A percentile compares a stretch with the other conserved stretches of the same genome.
Evolutionary conservation across 2,329 filamentous ascomycete genomes (phyloP).

Genomic region (Penicillium capsulatum): DNA sequence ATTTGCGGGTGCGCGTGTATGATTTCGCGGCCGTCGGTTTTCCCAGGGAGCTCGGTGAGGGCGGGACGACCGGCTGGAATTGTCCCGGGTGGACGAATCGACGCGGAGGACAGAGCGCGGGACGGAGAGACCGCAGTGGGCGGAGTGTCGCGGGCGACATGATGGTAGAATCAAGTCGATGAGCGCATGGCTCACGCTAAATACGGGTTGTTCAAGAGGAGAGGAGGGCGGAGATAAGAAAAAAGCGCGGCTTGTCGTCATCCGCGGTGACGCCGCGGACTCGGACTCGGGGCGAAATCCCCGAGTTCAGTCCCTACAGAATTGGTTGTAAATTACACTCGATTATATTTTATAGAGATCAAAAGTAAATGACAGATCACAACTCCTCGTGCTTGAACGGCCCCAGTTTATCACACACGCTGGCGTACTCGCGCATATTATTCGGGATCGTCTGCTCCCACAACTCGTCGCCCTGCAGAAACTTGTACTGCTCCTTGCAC

Average conservation of each 20-base stretch:
- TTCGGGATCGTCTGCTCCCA: conserved; percentile 34
- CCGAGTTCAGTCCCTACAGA: background rate
- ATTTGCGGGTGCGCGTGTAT: conserved; percentile 67
- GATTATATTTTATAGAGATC: no score
- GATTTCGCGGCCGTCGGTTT: conserved; percentile 65
- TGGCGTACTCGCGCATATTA: conserved; percentile 35
- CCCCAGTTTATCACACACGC: conserved; percentile 26
- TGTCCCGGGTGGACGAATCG: conserved; percentile 38
- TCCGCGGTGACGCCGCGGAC: conserved; percentile 13
- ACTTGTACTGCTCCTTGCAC: conserved; percentile 30
- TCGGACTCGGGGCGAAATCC: background rate
- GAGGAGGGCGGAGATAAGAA: background rate
- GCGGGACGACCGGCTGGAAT: conserved; percentile 67
- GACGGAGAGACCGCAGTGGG: conserved; percentile 14
- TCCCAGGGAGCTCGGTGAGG: conserved; percentile 73
- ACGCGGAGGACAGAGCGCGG: conserved; percentile 11
- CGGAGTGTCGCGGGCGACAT: conserved; percentile 23
- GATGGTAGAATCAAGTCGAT: conserved; percentile 1
- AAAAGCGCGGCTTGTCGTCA: conserved; percentile 14
- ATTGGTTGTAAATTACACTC: no score
- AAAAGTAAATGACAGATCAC: conserved; percentile 3
- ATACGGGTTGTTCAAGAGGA: no score
- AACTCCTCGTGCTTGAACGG: conserved; percentile 20
- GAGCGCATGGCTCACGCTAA: conserved; percentile 13
- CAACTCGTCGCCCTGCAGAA: conserved; percentile 29